Base-by-base conservation (phyloP, 441 rosid genomes). In the Macaranga tanarius region DNA sequence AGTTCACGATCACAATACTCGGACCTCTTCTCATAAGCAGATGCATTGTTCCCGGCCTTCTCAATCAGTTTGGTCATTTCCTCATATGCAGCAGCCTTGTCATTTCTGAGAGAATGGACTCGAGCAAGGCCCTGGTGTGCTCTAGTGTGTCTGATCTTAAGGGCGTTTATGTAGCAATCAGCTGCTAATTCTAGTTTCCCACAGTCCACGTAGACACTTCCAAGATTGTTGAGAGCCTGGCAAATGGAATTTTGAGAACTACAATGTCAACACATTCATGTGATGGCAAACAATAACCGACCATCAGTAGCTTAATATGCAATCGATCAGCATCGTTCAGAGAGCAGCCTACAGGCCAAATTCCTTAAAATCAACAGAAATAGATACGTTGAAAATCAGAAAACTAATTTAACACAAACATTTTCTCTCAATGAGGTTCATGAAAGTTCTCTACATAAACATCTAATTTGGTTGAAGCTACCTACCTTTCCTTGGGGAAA, bases 81-180 rank as follows among this genome's bases (percentile, higher is more conserved):
- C 71, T 88, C 90, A 0, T 86, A 93, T 0, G 99, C 98, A 58
- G 89, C 88, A 54, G 79, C 77, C 77, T 84, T 95, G 16, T 93
- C 89, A 45, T 92, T 89, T 83, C 84, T 87, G 54, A 93, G 90
- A 81, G 52, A 89, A 83, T 92, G 90, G 17, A 95, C 99, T 40
- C 99, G 91, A 62, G 99, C 98, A 73, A 93, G 91, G 71, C 98
- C 99, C 79, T 95, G 99, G 78, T 93, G 97, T 9, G 99, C 99
- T 26, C 98, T 88, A 0, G 99, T 90, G 74, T 95, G 99, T 74
- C 92, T 87, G 78, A 95, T 88, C 70, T 91, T 93, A 71, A 95
- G 90, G 31, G 99, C 99, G 34, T 87, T 90, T 38, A 86, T 90
- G 82, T 93, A 95, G 76, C 98, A 95, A 86, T 95, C 99, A 45